phyloP scores from a whole-genome alignment of 148 eudicot species.

The Limonium bicolor region DNA sequence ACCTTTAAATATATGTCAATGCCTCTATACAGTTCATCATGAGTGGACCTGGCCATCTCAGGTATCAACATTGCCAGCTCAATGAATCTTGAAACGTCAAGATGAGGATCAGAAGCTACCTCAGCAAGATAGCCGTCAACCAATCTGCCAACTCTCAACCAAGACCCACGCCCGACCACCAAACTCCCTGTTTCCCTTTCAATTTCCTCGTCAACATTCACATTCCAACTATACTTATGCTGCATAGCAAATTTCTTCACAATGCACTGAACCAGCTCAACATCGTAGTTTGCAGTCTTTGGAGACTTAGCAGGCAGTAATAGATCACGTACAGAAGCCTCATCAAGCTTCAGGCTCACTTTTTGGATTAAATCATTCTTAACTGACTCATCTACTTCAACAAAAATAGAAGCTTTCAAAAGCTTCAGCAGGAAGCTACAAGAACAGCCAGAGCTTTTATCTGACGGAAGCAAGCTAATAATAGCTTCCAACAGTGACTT shows the following conservation, averaged over 20 bases:
- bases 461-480: slow-evolving; percentile 53
- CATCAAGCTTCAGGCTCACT: slow-evolving; percentile 48
- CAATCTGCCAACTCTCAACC: slow-evolving; percentile 48
- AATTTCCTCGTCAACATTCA: slow-evolving; percentile 14
- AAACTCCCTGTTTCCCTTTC: slow-evolving; percentile 14
- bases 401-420: slow-evolving; percentile 52
- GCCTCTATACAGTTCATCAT: slow-evolving; percentile 64
- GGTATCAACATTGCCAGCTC: slow-evolving; percentile 45
- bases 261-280: slow-evolving; percentile 49
- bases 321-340: slow-evolving; percentile 61
- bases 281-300: slow-evolving; percentile 46
- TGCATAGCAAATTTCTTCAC: slow-evolving; percentile 35
- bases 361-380: slow-evolving; percentile 44
- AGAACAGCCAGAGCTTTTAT: slow-evolving; percentile 40
- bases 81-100: slow-evolving; percentile 30
- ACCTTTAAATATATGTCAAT: slow-evolving; percentile 73
- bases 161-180: slow-evolving; percentile 21
- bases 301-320: slow-evolving; percentile 46
- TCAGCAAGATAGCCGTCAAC: slow-evolving; percentile 61
- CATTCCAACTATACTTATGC: slow-evolving; percentile 21
- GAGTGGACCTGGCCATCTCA: slow-evolving; percentile 58
- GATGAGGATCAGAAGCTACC: slow-evolving; percentile 47
- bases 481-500: slow-evolving; percentile 58
- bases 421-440: slow-evolving; percentile 83
- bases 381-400: slow-evolving; percentile 38